phyloP scores from a whole-genome alignment of 352 stramenopile genomes.

The Globisporangium apiculatum region DNA sequence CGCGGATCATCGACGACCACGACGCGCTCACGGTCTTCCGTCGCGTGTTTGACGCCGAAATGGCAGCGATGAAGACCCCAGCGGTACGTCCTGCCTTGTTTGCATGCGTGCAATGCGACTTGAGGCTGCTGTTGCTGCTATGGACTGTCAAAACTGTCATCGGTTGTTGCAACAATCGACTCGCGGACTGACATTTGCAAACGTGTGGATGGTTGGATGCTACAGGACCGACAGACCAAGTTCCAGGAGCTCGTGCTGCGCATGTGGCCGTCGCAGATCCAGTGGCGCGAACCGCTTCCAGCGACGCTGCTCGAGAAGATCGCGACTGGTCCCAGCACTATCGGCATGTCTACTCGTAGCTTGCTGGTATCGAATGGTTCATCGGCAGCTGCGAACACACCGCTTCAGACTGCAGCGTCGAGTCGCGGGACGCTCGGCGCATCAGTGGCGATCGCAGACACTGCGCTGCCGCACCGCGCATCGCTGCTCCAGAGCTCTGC shows the following conservation, averaged over 20 bases:
- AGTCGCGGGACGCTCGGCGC: background rate
- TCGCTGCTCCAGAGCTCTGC: slow-evolving; percentile 38
- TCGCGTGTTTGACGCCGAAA: slow-evolving; percentile 47
- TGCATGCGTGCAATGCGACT: no score
- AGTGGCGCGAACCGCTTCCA: slow-evolving; percentile 36
- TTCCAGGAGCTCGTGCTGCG: slow-evolving; percentile 68
- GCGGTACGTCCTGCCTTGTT: slow-evolving; percentile 32
- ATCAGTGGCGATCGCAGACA: slow-evolving; percentile 1
- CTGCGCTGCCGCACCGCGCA: slow-evolving; percentile 16
- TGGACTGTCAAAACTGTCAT: no score
- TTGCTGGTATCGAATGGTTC: no score
- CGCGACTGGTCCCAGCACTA: background rate
- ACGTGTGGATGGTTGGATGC: background rate
- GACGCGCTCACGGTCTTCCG: slow-evolving; percentile 56
- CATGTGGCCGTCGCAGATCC: slow-evolving; percentile 71
- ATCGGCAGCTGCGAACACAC: background rate
- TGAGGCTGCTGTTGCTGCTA: no score
- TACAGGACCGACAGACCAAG: slow-evolving; percentile 45
- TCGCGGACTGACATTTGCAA: no score
- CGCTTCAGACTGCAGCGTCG: background rate
- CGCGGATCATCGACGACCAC: slow-evolving; percentile 65
- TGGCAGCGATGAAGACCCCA: slow-evolving; percentile 26
- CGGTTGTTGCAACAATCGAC: background rate
- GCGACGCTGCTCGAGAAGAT: slow-evolving; percentile 24
- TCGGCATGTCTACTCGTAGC: background rate